phyloP scores from a whole-genome alignment of 179 eudicot genomes.

The Silene coronaria region DNA sequence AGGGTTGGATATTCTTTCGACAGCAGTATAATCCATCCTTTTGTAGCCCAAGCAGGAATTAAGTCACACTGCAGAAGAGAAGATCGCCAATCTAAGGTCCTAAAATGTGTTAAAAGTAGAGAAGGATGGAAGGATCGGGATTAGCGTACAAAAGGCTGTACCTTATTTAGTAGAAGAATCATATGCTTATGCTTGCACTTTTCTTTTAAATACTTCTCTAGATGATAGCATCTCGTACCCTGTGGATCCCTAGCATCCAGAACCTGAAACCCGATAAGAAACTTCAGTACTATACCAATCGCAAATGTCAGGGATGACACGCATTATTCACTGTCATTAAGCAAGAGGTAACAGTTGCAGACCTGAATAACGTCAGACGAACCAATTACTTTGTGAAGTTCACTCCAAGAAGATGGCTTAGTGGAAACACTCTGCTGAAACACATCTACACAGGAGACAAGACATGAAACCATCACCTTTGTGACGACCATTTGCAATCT shows the following conservation, averaged over 20 bases:
- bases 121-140: not conserved
- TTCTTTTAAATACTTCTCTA: conserved; percentile 87
- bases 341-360: conserved; percentile 14
- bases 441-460: conserved; percentile 43
- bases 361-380: conserved; percentile 98
- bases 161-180: conserved; percentile 87
- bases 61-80: conserved; percentile 59
- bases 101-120: not conserved
- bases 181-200: conserved; percentile 81
- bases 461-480: not conserved
- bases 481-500: not conserved
- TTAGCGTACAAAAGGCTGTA: conserved; percentile 11
- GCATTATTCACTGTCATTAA: too few species aligned
- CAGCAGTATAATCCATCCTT: conserved; percentile 82
- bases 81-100: conserved; percentile 10
- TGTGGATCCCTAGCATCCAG: conserved; percentile 98
- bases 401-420: conserved; percentile 62
- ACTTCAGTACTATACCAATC: not conserved
- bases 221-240: conserved; percentile 89
- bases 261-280: conserved; percentile 41
- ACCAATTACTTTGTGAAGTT: conserved; percentile 90
- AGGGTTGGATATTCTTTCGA: conserved; percentile 84
- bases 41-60: conserved; percentile 95
- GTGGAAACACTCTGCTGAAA: conserved; percentile 55
- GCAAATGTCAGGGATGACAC: not conserved